Percentiles rank a stretch among this genome's conserved stretches.
phyloP scores from a whole-genome alignment of 352 stramenopile genomes.

The Plasmopara halstedii region DNA sequence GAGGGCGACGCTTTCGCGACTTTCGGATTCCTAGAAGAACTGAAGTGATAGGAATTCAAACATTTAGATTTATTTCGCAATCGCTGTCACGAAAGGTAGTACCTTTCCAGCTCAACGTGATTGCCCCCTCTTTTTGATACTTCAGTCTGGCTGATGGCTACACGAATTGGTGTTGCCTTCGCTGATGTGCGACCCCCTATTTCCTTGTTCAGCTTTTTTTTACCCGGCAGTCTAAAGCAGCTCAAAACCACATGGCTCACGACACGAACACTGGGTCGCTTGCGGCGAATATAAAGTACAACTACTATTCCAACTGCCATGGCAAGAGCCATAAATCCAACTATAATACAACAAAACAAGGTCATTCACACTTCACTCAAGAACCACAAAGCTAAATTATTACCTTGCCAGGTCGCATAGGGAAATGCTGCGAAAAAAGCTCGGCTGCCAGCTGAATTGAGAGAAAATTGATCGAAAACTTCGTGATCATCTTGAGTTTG shows the following conservation, averaged over 20 bases:
- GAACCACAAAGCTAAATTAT: neutral
- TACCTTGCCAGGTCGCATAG: conserved; percentile 51
- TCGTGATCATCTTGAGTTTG: conserved; percentile 19
- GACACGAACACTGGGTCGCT: conserved; percentile 18
- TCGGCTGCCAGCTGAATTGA: conserved; percentile 16
- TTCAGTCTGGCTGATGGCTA: conserved; percentile 13
- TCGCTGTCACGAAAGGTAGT: neutral
- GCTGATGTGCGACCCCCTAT: conserved; percentile 7
- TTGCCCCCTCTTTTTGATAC: conserved; percentile 22
- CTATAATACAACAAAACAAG: conserved; percentile 13
- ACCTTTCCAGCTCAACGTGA: conserved; percentile 39
- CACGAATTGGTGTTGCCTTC: conserved; percentile 17
- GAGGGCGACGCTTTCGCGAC: neutral
- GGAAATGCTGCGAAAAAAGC: conserved; percentile 34
- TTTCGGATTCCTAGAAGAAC: conserved; percentile 13
- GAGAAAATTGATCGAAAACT: conserved; percentile 25
- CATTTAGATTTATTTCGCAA: neutral
- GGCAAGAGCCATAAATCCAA: conserved; percentile 42
- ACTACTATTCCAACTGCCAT: conserved; percentile 40
- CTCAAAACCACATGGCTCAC: conserved; percentile 13
- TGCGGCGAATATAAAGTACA: conserved; percentile 42
- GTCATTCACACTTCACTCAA: neutral
- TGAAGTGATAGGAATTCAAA: neutral
- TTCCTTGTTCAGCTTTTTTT: neutral
- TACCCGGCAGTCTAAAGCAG: conserved; percentile 9